Base-by-base conservation (phyloP, 495 filamentous ascomycete species). In the Penicillium longicatenatum region DNA sequence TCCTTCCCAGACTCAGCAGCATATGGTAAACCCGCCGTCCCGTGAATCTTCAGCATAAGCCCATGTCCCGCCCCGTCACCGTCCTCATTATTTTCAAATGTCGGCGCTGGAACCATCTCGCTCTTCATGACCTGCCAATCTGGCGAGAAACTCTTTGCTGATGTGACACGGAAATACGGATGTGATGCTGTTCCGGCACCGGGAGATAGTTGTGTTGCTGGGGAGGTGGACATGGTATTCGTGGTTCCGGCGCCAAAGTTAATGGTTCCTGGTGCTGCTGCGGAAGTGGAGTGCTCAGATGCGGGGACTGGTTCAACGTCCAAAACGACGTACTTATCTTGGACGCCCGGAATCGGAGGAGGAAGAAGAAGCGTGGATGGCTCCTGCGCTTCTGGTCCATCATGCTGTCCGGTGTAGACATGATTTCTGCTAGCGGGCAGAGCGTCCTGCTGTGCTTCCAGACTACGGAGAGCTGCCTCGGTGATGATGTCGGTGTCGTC, bases 31-130 rank as follows among this genome's bases (percentile, higher is more conserved):
- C 73, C 74, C 0, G 61, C 55, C 0, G 72, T 77, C 1, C 90
- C 90, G 35, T 87, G 83, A 44, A 93, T 86, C 42, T 81, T 81
- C 31, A 92, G 70, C 84, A 92, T 90, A 54, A 88, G 62, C 0
- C 81, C 73, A n/a, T 75, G 71, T 8, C 60, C 52, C 4, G 61
- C 41, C 16, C 66, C 55, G 16, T 65, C 70, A 2, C 63, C 68
- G 1, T 65, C 69, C 58, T 69, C 68, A 50, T 74, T 75, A 58
- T 76, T 82, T 46, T 84, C 81, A 59, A 81, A 87, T 10, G 83
- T 87, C 6, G 86, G 86, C 37, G 86, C 86, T 1, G 70, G 67
- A 4, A 68, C 66, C 1, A 88, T 60, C 60, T 70, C 70, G 35
- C 77, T 83, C 58, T 64, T 70, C 51, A 79, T 76, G 52, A 83